phyloP scores from a whole-genome alignment of 768 basidiomycete genomes.

The Filobasidium wieringae region DNA sequence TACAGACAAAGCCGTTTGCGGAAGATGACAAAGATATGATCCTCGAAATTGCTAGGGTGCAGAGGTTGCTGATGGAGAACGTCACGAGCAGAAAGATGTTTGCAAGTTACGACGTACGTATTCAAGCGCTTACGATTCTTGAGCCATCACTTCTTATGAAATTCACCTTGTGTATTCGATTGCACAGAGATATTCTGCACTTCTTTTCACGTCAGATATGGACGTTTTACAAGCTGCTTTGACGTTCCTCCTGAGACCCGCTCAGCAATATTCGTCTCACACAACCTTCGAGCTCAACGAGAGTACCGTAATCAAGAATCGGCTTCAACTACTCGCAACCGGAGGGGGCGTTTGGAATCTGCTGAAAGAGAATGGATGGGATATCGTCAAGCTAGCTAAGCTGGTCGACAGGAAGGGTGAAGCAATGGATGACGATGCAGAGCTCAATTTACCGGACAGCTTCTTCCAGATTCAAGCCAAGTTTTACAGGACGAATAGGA shows the following conservation, averaged over 20 bases:
- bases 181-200: constrained; percentile 68
- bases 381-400: constrained; percentile 15
- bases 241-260: constrained; percentile 76
- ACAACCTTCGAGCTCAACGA: constrained; percentile 64
- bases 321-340: constrained; percentile 69
- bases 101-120: constrained; percentile 85
- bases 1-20: constrained; percentile 69
- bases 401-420: constrained; percentile 14
- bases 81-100: constrained; percentile 96
- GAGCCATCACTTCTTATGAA: background rate
- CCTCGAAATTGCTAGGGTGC: constrained; percentile 73
- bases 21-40: constrained; percentile 61
- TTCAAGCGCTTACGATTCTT: background rate
- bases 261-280: constrained; percentile 86
- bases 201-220: constrained; percentile 77
- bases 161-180: background rate
- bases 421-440: constrained; percentile 6
- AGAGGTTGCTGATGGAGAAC: constrained; percentile 83
- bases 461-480: constrained; percentile 14
- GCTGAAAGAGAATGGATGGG: constrained; percentile 18
- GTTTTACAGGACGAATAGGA: constrained; percentile 16
- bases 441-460: constrained; percentile 10
- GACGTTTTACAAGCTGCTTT: constrained; percentile 74
- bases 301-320: constrained; percentile 54
- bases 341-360: constrained; percentile 48